Conservation (phyloP, 352 stramenopile genomes). For the Thraustotheca clavata region DNA sequence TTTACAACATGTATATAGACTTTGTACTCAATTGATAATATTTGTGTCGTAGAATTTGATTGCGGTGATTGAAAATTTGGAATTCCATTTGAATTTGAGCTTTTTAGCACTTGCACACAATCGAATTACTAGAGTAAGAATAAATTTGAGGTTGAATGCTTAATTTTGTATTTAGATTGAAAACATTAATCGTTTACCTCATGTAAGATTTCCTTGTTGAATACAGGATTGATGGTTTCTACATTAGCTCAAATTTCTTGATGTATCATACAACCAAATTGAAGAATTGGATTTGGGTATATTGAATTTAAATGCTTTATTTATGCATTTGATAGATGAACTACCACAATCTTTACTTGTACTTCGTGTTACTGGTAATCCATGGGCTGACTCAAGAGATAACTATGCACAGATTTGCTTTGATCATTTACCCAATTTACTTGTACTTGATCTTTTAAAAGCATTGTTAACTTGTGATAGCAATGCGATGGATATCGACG, state of each 20-base stretch:
- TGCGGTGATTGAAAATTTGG: slow-evolving; percentile 47
- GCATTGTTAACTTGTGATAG: not conserved
- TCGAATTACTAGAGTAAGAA: slow-evolving; percentile 40
- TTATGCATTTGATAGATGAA: not conserved
- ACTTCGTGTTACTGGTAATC: slow-evolving; percentile 9
- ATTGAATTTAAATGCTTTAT: not conserved
- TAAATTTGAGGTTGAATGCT: not conserved
- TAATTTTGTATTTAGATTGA: slow-evolving; percentile 23
- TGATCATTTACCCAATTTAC: not conserved
- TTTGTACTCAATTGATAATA: not conserved
- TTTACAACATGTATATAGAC: slow-evolving; percentile 40
- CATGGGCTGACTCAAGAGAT: not conserved
- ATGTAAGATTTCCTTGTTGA: slow-evolving; percentile 37
- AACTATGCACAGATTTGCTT: slow-evolving; percentile 1
- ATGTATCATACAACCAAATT: slow-evolving; percentile 69
- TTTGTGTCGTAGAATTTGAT: slow-evolving; percentile 35
- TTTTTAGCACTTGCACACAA: slow-evolving; percentile 63
- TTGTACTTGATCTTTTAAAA: slow-evolving; percentile 1
- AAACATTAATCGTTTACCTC: slow-evolving; percentile 42
- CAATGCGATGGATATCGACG: slow-evolving; percentile 1
- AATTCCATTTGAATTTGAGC: slow-evolving; percentile 41
- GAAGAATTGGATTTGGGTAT: slow-evolving; percentile 51
- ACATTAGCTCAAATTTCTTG: slow-evolving; percentile 58
- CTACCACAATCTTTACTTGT: slow-evolving; percentile 3
- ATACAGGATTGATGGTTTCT: not conserved